Evolutionary conservation across 345 rosid species (phyloP), one percentile per base, ranked within the genome.

Genomic region (Ricinus communis): DNA sequence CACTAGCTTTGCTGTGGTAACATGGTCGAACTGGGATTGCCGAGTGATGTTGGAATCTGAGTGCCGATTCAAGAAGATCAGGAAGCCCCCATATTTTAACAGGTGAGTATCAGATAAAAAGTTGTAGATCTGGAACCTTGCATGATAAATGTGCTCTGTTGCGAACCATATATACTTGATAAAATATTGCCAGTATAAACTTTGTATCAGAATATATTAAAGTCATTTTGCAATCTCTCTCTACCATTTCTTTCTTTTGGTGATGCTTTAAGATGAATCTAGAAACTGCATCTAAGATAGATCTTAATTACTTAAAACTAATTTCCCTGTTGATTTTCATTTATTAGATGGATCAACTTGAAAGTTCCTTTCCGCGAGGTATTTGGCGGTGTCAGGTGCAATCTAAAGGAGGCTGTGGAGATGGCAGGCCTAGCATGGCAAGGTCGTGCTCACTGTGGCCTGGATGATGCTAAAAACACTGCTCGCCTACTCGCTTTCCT

Each of bases 1-100:
- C 60, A 58, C 78, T 14, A 83, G 75, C 66, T 83, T 83, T 41
- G 86, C 80, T 36, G 76, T 80, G 45, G 86, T 83, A 24, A 80
- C 86, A 46, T 83, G 86, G 86, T 77, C 86, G 3, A 80, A 80
- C 58, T 83, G 86, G 84, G 86, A 83, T 73, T 83, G 86, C 63
- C 80, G 75, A 25, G 84, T 83, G 70, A 80, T 83, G 86, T 54
- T 83, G 84, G 86, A 83, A 70, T 80, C 86, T 1, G 86, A 80
- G 71, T 80, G 86, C 68, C 82, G 83, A 40, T 77, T 68, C 58
- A 83, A 83, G 76, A 83, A 83, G 47, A 83, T 83, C 62, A 68
- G 75, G 45, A 80, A 80, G 63, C 86, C 86, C n/a, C 76, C 80
- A 24, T 83, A 83, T 57, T 83, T 83, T 64, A 83, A 83, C 71